A percentile compares a stretch with the other conserved stretches of the same genome.
These are phyloP conservation scores for Cyberlindnera samutprakarnensis DNA, from an alignment of 805 yeast genomes.

Conservation along the genomic window DNA sequence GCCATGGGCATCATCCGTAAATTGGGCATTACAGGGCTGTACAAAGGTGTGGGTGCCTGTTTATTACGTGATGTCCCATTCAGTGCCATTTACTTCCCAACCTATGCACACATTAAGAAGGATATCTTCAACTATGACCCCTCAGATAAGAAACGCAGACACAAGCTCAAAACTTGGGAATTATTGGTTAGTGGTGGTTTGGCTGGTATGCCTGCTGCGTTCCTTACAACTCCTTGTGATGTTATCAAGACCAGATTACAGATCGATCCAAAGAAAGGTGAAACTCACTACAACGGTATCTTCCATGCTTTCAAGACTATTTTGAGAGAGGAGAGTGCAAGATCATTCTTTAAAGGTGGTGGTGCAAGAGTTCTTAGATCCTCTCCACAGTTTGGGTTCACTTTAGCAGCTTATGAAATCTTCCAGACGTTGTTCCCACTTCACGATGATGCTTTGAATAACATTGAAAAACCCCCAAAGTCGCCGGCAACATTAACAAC, in stretches of 20 bases:
- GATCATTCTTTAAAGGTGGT: slow-evolving; percentile 93
- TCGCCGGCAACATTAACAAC: slow-evolving; percentile 13
- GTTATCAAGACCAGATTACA: slow-evolving; percentile 94
- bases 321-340: slow-evolving; percentile 71
- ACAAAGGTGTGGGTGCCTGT: slow-evolving; percentile 90
- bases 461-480: slow-evolving; percentile 16
- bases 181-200: slow-evolving; percentile 81
- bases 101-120: slow-evolving; percentile 88
- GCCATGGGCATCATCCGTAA: slow-evolving; percentile 71
- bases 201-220: slow-evolving; percentile 98
- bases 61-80: slow-evolving; percentile 92
- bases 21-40: slow-evolving; percentile 78
- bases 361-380: slow-evolving; percentile 91
- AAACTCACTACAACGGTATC: slow-evolving; percentile 69
- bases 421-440: slow-evolving; percentile 76
- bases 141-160: slow-evolving; percentile 43
- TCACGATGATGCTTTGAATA: slow-evolving; percentile 20
- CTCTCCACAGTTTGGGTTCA: slow-evolving; percentile 96
- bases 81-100: slow-evolving; percentile 94
- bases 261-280: slow-evolving; percentile 71
- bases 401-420: slow-evolving; percentile 93
- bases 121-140: slow-evolving; percentile 81
- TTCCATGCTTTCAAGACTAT: slow-evolving; percentile 71
- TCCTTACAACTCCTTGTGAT: slow-evolving; percentile 93
- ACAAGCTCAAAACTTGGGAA: slow-evolving; percentile 72